A percentile compares a stretch with the other conserved stretches of the same genome.
Evolutionary conservation across 2,329 filamentous ascomycete species (phyloP).

Genomic region (Epichloe baconii): DNA sequence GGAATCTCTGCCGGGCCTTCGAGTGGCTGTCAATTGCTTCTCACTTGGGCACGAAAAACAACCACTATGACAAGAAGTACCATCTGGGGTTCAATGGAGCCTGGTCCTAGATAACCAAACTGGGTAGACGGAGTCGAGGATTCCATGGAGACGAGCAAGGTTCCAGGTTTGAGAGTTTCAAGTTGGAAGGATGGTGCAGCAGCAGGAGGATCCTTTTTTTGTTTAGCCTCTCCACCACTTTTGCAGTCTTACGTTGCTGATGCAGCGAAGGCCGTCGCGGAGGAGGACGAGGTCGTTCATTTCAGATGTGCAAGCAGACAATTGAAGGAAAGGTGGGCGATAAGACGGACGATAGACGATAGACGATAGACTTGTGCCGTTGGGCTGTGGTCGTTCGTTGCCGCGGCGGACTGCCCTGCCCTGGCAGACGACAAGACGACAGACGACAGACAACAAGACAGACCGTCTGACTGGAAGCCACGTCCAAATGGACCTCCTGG

Average conservation of each 20-base stretch:
- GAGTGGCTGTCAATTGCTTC: background rate
- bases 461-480: background rate
- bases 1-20: background rate
- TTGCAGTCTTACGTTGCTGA: background rate
- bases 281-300: background rate
- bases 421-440: background rate
- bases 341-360: background rate
- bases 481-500: background rate
- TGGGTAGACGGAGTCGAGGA: slow-evolving; percentile 3
- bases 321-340: background rate
- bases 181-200: slow-evolving; percentile 3
- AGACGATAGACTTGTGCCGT: background rate
- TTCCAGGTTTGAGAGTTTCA: slow-evolving; percentile 6
- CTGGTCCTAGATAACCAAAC: slow-evolving; percentile 3
- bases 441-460: too few species aligned
- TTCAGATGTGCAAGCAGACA: background rate
- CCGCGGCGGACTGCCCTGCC: background rate
- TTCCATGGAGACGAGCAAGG: slow-evolving; percentile 5
- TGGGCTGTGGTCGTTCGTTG: background rate
- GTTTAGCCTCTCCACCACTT: background rate
- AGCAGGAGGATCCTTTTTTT: background rate
- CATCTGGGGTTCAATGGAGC: slow-evolving; percentile 1
- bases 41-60: background rate
- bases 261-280: background rate
- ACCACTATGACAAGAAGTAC: background rate